Evolutionary conservation across 2,329 filamentous ascomycete genomes (phyloP).

Genomic region (Apiospora koreana): DNA sequence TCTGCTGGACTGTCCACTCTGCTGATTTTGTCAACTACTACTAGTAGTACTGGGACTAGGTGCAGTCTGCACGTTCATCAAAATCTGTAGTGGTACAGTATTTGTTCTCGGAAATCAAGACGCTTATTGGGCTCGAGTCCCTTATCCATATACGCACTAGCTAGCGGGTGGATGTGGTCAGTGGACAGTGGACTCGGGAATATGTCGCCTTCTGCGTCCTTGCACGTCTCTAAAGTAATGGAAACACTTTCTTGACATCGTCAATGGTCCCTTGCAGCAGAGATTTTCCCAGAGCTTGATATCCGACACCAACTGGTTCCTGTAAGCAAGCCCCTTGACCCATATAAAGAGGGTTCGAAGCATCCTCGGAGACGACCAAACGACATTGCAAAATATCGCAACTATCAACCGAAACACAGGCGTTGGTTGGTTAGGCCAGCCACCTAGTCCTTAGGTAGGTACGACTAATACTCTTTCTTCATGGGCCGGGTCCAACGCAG

Average conservation of each 20-base stretch:
- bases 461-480: background rate
- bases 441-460: background rate
- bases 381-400: background rate
- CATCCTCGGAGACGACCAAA: background rate
- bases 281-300: background rate
- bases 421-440: background rate
- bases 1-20: background rate
- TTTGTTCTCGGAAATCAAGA: background rate
- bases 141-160: background rate
- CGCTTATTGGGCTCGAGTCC: background rate
- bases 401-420: background rate
- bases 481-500: background rate
- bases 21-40: background rate
- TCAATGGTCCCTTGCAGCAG: conserved; percentile 5
- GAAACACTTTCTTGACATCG: conserved; percentile 5
- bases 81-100: background rate
- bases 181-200: background rate
- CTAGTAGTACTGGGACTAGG: background rate
- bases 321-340: background rate
- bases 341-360: background rate
- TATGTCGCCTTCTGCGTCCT: background rate
- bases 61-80: background rate
- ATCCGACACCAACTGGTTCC: background rate
- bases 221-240: background rate
- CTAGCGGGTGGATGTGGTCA: background rate